Percentiles rank a stretch among this genome's conserved stretches.
Evolutionary conservation across 805 yeast species (phyloP).

Genomic region (Nakazawaea ernobii): DNA sequence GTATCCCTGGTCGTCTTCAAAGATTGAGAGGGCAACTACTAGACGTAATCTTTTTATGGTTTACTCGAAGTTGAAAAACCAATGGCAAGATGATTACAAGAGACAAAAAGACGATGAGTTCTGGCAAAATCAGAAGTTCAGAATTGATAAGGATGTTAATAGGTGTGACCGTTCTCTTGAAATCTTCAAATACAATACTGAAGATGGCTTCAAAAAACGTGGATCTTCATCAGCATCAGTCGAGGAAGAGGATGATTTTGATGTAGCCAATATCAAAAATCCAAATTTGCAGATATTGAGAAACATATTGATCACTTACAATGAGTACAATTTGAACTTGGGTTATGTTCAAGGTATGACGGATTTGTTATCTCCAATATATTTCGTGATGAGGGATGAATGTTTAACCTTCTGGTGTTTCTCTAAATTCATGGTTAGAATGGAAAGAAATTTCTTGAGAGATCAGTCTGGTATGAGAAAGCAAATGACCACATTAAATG

Average conservation of each 20-base stretch:
- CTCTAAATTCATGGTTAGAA: slow-evolving; percentile 79
- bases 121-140: slow-evolving; percentile 84
- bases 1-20: slow-evolving; percentile 83
- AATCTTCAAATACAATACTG: slow-evolving; percentile 41
- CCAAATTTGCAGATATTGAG: slow-evolving; percentile 68
- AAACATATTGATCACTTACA: slow-evolving; percentile 79
- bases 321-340: slow-evolving; percentile 72
- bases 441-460: slow-evolving; percentile 90
- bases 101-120: slow-evolving; percentile 50
- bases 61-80: slow-evolving; percentile 48
- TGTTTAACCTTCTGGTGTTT: slow-evolving; percentile 85
- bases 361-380: slow-evolving; percentile 84
- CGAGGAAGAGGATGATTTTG: slow-evolving; percentile 30
- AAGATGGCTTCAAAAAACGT: slow-evolving; percentile 18
- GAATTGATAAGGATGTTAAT: slow-evolving; percentile 91
- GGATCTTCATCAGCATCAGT: slow-evolving; percentile 35
- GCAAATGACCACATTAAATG: slow-evolving; percentile 80
- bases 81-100: slow-evolving; percentile 64
- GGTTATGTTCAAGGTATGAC: slow-evolving; percentile 99
- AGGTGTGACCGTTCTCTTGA: slow-evolving; percentile 81
- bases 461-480: slow-evolving; percentile 91
- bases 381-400: slow-evolving; percentile 62
- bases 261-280: slow-evolving; percentile 62
- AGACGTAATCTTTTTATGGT: slow-evolving; percentile 47
- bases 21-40: slow-evolving; percentile 59